These are phyloP conservation scores for Ampelocalamus luodianensis DNA, from an alignment of 176 grass and related monocot species.

Conservation along the genomic window DNA sequence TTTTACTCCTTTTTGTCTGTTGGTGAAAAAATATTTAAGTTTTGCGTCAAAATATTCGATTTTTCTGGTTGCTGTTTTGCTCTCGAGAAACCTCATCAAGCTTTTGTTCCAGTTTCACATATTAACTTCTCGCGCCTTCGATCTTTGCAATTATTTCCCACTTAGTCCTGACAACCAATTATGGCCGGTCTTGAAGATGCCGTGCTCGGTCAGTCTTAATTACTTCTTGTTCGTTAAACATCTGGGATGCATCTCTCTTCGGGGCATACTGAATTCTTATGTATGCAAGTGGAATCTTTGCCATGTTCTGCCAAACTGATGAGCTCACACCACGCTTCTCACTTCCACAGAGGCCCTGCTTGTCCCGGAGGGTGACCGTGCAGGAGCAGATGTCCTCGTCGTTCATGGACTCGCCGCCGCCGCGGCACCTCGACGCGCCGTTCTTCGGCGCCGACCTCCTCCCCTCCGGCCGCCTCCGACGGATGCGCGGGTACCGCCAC, in stretches of 20 bases:
- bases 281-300: slow-evolving; percentile 31
- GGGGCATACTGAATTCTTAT: neutral
- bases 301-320: slow-evolving; percentile 44
- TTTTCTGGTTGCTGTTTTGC: neutral
- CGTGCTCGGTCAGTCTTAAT: slow-evolving; percentile 40
- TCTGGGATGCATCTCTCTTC: slow-evolving; percentile 33
- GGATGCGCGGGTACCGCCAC: slow-evolving; percentile 70
- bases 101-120: slow-evolving; percentile 8
- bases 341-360: slow-evolving; percentile 55
- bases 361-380: slow-evolving; percentile 60
- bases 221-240: neutral
- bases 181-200: slow-evolving; percentile 32
- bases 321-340: slow-evolving; percentile 33
- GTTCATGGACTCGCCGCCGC: slow-evolving; percentile 68
- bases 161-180: slow-evolving; percentile 26
- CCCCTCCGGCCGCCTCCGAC: slow-evolving; percentile 63
- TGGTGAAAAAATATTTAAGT: slow-evolving; percentile 14
- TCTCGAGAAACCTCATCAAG: neutral
- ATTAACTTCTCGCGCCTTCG: neutral
- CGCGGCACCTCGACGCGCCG: slow-evolving; percentile 49
- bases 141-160: neutral
- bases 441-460: slow-evolving; percentile 68
- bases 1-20: slow-evolving; percentile 3
- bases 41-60: neutral
- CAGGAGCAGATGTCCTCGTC: slow-evolving; percentile 73